Conservation (phyloP, 139 green algal genomes). For the Zygnema cylindricum region DNA sequence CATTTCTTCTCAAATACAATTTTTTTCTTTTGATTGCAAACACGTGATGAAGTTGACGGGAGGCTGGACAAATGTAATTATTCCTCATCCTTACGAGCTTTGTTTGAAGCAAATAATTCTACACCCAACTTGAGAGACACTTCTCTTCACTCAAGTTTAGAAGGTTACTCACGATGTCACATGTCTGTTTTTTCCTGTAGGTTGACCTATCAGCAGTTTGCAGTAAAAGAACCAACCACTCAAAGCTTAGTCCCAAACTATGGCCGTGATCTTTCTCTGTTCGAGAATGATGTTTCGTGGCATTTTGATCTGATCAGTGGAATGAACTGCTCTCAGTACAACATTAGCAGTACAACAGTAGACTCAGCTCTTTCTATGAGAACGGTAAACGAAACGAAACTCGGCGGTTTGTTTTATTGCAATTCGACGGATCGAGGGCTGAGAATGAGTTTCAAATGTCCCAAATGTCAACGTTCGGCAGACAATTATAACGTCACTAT, state of each 20-base stretch:
- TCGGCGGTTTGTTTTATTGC: neutral
- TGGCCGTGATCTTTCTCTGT: neutral
- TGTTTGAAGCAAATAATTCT: no score
- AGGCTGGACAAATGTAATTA: no score
- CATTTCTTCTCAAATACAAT: no score
- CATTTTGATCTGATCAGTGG: neutral
- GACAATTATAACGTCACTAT: conserved; percentile 30
- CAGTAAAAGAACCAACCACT: neutral
- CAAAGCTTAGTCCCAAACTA: neutral
- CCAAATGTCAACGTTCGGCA: neutral
- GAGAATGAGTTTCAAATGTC: neutral
- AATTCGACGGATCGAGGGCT: neutral
- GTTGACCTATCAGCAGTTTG: conserved; percentile 13
- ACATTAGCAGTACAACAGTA: neutral
- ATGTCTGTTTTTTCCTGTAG: neutral
- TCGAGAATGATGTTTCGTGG: conserved; percentile 4
- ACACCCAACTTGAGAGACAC: no score
- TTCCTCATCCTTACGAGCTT: no score
- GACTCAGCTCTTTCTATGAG: neutral
- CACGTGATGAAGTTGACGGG: no score
- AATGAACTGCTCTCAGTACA: conserved; percentile 1
- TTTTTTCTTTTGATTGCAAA: no score
- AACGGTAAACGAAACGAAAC: no score
- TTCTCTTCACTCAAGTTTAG: no score
- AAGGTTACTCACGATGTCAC: no score